Evolutionary conservation across 768 basidiomycete species (phyloP).

Genomic region (Tulasnella calospora): DNA sequence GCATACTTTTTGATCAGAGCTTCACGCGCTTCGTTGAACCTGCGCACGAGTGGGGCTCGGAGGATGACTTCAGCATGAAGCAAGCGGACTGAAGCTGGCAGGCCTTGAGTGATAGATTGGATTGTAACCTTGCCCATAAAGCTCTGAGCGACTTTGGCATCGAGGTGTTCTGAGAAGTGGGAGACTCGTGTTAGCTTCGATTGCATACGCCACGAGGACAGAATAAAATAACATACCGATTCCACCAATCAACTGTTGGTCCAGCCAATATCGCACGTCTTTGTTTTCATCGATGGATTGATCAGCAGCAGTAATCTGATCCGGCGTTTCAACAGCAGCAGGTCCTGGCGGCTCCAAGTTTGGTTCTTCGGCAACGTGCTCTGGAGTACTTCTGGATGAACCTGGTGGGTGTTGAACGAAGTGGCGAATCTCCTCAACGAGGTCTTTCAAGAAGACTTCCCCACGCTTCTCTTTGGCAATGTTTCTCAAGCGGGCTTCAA

Average conservation of each 20-base stretch:
- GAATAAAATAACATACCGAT: not conserved
- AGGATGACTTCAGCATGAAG: not conserved
- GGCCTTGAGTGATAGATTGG: not conserved
- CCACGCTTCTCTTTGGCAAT: not conserved
- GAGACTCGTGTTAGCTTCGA: not conserved
- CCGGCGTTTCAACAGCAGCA: not conserved
- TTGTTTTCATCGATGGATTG: too few relatives aligned
- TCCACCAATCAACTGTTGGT: not conserved
- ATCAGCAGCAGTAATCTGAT: not conserved
- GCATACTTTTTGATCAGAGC: not conserved
- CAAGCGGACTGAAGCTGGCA: not conserved
- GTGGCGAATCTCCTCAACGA: not conserved
- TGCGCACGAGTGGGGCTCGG: not conserved
- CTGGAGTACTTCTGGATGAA: not conserved
- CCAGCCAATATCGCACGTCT: not conserved
- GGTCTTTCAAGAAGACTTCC: not conserved
- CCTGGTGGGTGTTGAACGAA: not conserved
- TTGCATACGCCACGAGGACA: not conserved
- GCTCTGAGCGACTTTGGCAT: not conserved
- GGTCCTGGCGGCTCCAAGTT: not conserved
- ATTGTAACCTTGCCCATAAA: not conserved
- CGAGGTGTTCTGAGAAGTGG: not conserved
- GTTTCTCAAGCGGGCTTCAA: not conserved
- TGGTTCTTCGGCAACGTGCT: not conserved
- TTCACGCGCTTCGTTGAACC: not conserved